Conservation (phyloP, 2,329 filamentous ascomycete genomes). For the Tolypocladium ovalisporum region DNA sequence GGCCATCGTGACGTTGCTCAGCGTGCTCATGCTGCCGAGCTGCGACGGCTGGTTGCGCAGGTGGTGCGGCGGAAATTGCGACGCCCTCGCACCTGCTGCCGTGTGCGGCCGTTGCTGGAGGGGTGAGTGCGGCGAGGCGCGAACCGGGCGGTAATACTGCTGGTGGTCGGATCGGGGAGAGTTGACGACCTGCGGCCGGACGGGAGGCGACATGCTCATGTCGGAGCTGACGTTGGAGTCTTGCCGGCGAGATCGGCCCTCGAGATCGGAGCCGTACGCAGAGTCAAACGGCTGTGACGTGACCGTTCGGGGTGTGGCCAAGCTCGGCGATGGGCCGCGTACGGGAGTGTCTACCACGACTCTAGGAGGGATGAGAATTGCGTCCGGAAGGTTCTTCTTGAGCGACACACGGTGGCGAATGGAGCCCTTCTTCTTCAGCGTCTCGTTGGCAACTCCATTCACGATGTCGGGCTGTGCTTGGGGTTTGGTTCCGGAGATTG, state of each 20-base stretch:
- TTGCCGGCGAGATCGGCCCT: conserved; percentile 22
- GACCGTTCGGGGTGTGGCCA: conserved; percentile 18
- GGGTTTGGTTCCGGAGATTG: not conserved
- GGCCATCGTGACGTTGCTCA: conserved; percentile 42
- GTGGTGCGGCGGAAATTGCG: conserved; percentile 21
- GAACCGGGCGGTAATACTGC: conserved; percentile 51
- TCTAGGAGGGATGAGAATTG: conserved; percentile 40
- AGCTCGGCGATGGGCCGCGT: conserved; percentile 19
- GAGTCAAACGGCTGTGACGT: conserved; percentile 28
- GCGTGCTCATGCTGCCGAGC: conserved; percentile 43
- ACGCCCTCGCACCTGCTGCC: conserved; percentile 24
- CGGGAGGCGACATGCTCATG: conserved; percentile 13
- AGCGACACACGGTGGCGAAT: conserved; percentile 42
- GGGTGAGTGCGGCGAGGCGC: conserved; percentile 52
- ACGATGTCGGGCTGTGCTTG: not conserved
- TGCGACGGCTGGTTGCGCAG: conserved; percentile 40
- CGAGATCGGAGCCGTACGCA: conserved; percentile 36
- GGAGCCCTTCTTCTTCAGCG: conserved; percentile 28
- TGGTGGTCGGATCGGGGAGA: conserved; percentile 25
- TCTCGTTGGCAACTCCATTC: not conserved
- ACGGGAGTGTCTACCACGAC: conserved; percentile 10
- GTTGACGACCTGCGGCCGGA: conserved; percentile 12
- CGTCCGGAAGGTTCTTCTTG: conserved; percentile 39
- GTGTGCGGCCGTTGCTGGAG: conserved; percentile 50
- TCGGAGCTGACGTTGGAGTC: conserved; percentile 23